These are phyloP conservation scores for Rehmannia glutinosa DNA, from an alignment of 257 asterid species.

Conservation along the genomic window DNA sequence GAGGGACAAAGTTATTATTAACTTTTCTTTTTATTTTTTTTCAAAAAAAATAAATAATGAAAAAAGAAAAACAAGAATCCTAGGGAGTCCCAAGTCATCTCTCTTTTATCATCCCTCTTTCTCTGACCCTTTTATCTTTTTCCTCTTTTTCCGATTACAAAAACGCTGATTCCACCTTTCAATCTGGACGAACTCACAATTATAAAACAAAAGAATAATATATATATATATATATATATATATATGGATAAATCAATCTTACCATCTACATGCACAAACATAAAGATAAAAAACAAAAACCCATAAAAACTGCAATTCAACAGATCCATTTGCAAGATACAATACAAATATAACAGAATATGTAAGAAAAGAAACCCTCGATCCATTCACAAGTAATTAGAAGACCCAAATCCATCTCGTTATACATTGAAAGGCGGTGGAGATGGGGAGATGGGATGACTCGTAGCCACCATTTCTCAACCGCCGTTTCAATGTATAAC, in stretches of 20 bases:
- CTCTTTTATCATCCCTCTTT: neutral
- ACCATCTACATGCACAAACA: neutral
- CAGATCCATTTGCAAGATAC: neutral
- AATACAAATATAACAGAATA: no score
- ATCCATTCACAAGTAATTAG: no score
- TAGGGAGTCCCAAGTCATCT: neutral
- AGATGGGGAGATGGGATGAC: neutral
- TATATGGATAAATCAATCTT: no score
- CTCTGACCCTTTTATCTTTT: neutral
- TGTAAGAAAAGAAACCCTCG: no score
- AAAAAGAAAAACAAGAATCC: neutral
- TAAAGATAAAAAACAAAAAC: neutral
- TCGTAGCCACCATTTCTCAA: neutral
- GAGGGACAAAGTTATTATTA: neutral
- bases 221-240: no score
- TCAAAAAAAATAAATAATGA: no score
- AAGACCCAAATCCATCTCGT: neutral
- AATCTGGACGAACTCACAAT: neutral
- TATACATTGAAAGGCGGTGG: constrained; percentile 12
- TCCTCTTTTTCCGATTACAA: neutral
- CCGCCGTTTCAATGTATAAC: constrained; percentile 17
- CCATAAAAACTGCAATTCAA: no score
- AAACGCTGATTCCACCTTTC: no score
- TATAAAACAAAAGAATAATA: neutral
- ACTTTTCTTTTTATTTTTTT: neutral